phyloP scores from a whole-genome alignment of 2,329 filamentous ascomycete species.

The Hypoxylon sp. region DNA sequence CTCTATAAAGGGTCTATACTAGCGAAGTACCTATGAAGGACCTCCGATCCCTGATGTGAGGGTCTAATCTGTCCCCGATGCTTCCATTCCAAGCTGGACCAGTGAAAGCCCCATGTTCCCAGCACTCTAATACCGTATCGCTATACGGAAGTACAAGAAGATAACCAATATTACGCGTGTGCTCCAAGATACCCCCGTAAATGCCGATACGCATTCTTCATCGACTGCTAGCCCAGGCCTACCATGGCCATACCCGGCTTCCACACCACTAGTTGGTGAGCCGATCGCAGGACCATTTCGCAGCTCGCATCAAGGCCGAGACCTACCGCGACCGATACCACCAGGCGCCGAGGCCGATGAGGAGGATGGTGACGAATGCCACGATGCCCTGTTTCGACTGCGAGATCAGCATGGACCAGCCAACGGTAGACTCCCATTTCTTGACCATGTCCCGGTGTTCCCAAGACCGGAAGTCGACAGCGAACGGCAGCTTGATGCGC shows the following conservation, averaged over 20 bases:
- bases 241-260: not conserved
- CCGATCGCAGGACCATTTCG: not conserved
- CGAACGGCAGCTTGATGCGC: conserved; percentile 54
- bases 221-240: not conserved
- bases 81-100: too few relatives aligned
- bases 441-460: conserved; percentile 51
- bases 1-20: too few relatives aligned
- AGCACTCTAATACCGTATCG: too few relatives aligned
- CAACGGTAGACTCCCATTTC: conserved; percentile 51
- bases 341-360: conserved; percentile 55
- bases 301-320: conserved; percentile 20
- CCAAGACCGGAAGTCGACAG: conserved; percentile 64
- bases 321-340: conserved; percentile 49
- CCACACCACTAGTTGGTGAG: too few relatives aligned
- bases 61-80: too few relatives aligned
- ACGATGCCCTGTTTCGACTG: conserved; percentile 60
- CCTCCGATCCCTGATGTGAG: conserved; percentile 8
- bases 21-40: too few relatives aligned
- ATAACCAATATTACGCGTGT: not conserved
- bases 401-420: conserved; percentile 64
- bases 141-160: too few relatives aligned
- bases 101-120: too few relatives aligned
- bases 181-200: not conserved
- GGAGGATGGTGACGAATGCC: conserved; percentile 53
- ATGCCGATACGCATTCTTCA: not conserved